These are phyloP conservation scores for Cystoisospora suis DNA, from an alignment of 169 alveolate genomes.

Conservation along the genomic window DNA sequence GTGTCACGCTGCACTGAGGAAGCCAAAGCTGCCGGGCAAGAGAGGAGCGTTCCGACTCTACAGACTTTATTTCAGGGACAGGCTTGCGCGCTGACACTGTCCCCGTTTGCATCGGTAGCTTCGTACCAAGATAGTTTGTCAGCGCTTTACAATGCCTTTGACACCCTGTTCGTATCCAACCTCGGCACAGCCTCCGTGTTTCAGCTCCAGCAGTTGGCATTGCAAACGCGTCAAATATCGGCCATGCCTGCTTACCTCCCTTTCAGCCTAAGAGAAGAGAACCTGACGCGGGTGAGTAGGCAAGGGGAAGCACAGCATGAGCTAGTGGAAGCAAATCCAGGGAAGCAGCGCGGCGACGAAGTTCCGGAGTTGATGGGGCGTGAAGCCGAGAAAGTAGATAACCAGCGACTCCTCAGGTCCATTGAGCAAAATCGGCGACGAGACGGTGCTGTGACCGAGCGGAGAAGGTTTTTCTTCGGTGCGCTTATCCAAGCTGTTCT, in stretches of 20 bases:
- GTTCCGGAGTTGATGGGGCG: neutral
- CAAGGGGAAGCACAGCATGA: neutral
- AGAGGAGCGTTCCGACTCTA: neutral
- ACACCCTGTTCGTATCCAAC: neutral
- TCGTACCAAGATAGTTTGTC: neutral
- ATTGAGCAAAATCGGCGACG: neutral
- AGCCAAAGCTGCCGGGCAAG: neutral
- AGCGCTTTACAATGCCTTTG: neutral
- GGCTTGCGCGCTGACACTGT: neutral
- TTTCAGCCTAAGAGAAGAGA: neutral
- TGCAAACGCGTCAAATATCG: neutral
- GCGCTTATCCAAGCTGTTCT: neutral
- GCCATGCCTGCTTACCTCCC: neutral
- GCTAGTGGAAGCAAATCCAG: neutral
- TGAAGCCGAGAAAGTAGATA: neutral
- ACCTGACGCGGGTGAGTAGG: neutral
- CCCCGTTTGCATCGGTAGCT: neutral
- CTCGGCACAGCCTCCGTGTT: neutral
- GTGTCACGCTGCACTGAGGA: too few species aligned
- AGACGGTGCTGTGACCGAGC: neutral
- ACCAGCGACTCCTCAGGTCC: neutral
- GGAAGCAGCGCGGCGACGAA: neutral
- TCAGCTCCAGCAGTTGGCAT: slow-evolving; percentile 1
- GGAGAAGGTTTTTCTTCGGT: neutral
- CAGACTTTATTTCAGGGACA: neutral